Base-by-base conservation (phyloP, 2,329 filamentous ascomycete species). In the Apiospora arundinis region DNA sequence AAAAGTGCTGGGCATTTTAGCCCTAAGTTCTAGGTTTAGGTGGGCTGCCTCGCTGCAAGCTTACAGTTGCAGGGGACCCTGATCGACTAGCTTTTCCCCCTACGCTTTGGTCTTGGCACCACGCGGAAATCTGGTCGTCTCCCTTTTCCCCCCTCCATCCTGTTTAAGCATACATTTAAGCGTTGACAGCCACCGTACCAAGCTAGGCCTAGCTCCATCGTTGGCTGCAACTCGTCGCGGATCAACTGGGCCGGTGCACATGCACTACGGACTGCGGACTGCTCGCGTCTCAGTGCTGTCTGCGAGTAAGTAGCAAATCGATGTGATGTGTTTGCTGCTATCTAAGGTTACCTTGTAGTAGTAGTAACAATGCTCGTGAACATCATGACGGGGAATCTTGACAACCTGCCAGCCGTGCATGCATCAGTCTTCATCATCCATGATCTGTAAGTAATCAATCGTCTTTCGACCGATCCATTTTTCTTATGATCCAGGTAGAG, bases 121-220 rank as follows among this genome's bases (percentile, higher is more conserved):
- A 69, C 46, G 67, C 18, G 67, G 67, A 68, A 67, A 67, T 67
- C 65, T 67, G 52, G 37, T 63, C 32, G 56, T 63, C 56, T 63
- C 56, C 32, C 32, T 37, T 25, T 23, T n/a, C 65, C 63, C 65
- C 45, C 46, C 67, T 52, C 67, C 67, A 56, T 49, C 67, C 46
- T 40, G 67, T 69, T 69, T 69, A 69, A 69, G 67, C 67, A 69
- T 69, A 69, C 46, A 69, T 69, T 69, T 69, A 69, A 69, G 67
- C 67, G 67, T 69, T 69, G 67, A 42, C 48, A 69, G 46, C 67
- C 46, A 69, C 28, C 48, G 67, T 25, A 56, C 46, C 37, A 49
- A 69, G 46, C 4, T 52, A 8, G 46, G 45, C 28, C 18, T 69
- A 69, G 67, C 67, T 16, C 32, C 42, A 56, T 56, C 48, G 44